These are phyloP conservation scores for Nephelium lappaceum DNA, from an alignment of 345 rosid genomes.

Conservation along the genomic window DNA sequence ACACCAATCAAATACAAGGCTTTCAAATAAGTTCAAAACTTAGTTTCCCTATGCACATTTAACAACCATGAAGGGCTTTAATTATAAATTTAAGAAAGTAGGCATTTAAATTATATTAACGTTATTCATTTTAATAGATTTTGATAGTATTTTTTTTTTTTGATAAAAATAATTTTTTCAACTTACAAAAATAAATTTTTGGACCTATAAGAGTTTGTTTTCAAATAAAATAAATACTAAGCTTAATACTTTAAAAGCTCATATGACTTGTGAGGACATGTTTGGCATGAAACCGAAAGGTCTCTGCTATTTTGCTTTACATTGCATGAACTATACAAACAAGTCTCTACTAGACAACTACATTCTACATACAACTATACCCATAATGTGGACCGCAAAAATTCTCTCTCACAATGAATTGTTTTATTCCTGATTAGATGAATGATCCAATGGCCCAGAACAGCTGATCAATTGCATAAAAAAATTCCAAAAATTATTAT, in stretches of 20 bases:
- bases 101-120: too few species aligned
- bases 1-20: not conserved
- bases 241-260: not conserved
- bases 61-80: too few species aligned
- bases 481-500: not conserved
- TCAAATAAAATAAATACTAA: too few species aligned
- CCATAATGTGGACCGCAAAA: not conserved
- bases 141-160: too few species aligned
- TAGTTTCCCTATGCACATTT: too few species aligned
- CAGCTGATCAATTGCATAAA: constrained; percentile 23
- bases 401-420: not conserved
- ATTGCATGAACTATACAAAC: not conserved
- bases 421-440: constrained; percentile 5
- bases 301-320: not conserved
- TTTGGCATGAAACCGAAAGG: not conserved
- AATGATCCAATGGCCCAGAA: constrained; percentile 17
- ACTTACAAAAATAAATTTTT: too few species aligned
- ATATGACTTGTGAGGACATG: not conserved
- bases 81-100: too few species aligned
- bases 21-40: not conserved
- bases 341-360: too few species aligned
- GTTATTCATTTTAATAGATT: too few species aligned
- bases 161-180: too few species aligned
- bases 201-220: too few species aligned
- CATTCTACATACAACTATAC: not conserved